phyloP scores from a whole-genome alignment of 805 yeast genomes.

The Candida sphagnicola region DNA sequence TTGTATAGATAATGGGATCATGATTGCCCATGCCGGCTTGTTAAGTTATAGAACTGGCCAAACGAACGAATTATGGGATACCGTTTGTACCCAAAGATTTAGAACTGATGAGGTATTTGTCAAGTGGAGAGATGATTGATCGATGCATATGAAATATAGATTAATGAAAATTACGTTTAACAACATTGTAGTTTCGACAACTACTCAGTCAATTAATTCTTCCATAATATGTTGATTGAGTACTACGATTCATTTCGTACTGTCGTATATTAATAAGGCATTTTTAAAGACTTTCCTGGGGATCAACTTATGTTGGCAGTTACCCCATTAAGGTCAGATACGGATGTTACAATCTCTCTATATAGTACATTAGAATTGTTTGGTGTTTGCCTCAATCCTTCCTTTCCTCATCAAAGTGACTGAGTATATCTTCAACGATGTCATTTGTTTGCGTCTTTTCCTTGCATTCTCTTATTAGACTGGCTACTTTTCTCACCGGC shows the following conservation, averaged over 20 bases:
- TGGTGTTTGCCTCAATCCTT: neutral
- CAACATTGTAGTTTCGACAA: slow-evolving; percentile 2
- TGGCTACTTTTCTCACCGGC: slow-evolving; percentile 42
- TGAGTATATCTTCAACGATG: neutral
- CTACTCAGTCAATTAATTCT: neutral
- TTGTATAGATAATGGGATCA: slow-evolving; percentile 96
- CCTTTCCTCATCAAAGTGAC: slow-evolving; percentile 1
- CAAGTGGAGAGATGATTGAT: slow-evolving; percentile 73
- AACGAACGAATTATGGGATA: slow-evolving; percentile 52
- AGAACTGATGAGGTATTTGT: slow-evolving; percentile 92
- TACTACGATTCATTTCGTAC: slow-evolving; percentile 1
- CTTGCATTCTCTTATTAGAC: slow-evolving; percentile 38
- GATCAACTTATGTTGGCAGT: too few species aligned
- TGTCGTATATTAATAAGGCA: slow-evolving; percentile 9
- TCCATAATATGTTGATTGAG: neutral
- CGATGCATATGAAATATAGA: neutral
- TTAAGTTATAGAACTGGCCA: slow-evolving; percentile 81
- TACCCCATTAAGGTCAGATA: slow-evolving; percentile 25
- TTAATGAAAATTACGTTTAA: slow-evolving; percentile 1
- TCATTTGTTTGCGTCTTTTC: neutral
- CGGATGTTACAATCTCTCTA: slow-evolving; percentile 25
- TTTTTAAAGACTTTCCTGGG: too few species aligned
- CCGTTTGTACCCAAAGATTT: slow-evolving; percentile 90
- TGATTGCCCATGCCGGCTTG: slow-evolving; percentile 98
- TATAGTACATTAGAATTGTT: neutral